Conservation (phyloP, 768 basidiomycete genomes). For the Candolleomyces efflorescens region DNA sequence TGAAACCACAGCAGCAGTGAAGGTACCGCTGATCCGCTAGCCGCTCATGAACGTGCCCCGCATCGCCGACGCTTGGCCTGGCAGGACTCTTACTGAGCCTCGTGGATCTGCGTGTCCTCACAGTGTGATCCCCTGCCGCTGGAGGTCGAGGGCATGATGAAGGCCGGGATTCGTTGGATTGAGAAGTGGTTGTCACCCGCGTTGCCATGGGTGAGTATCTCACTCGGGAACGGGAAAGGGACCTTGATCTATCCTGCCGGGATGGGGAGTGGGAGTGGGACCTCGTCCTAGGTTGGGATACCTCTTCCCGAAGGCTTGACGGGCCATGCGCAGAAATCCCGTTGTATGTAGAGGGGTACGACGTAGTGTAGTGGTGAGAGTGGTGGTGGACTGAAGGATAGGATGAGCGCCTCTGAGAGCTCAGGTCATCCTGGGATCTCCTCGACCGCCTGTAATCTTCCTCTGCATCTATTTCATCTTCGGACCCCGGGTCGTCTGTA, state of each 20-base stretch:
- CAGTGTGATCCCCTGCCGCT: neutral
- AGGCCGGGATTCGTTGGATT: neutral
- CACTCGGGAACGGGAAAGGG: neutral
- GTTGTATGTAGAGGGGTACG: neutral
- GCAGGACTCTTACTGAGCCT: neutral
- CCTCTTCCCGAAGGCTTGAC: neutral
- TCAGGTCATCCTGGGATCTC: neutral
- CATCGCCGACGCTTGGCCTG: neutral
- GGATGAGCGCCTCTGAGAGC: neutral
- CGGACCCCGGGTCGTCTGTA: neutral
- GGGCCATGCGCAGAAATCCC: neutral
- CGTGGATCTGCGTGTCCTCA: neutral
- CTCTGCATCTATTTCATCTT: neutral
- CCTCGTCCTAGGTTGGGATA: neutral
- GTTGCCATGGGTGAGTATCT: neutral
- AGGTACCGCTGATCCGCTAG: neutral
- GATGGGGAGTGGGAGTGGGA: neutral
- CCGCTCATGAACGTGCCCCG: neutral
- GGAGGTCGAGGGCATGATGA: neutral
- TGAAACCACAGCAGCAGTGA: no score
- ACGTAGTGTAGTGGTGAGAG: neutral
- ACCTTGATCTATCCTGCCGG: neutral
- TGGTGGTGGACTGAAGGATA: neutral
- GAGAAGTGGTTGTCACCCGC: neutral
- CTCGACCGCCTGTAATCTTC: neutral